These are phyloP conservation scores for Schwanniomyces vanrijiae DNA, from an alignment of 805 yeast species.

Conservation along the genomic window DNA sequence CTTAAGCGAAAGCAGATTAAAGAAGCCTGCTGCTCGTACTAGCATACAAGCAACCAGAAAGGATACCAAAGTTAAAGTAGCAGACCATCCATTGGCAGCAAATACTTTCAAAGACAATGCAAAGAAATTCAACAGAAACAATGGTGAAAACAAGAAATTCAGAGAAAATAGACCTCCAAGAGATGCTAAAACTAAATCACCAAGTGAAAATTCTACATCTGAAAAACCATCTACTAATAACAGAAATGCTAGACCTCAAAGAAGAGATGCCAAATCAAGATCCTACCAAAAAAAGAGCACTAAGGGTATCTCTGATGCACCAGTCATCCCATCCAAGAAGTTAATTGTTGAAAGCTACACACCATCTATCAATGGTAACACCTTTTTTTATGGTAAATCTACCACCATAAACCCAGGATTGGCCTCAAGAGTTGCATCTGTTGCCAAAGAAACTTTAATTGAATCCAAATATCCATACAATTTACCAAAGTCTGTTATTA, in stretches of 20 bases:
- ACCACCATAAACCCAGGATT: constrained; percentile 25
- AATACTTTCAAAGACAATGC: constrained; percentile 4
- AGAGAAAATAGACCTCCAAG: constrained; percentile 3
- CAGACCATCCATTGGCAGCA: constrained; percentile 21
- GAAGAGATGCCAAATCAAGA: neutral
- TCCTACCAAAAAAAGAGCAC: neutral
- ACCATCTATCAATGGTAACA: constrained; percentile 22
- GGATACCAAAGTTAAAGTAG: constrained; percentile 9
- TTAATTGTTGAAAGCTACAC: constrained; percentile 11
- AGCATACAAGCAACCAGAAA: constrained; percentile 1
- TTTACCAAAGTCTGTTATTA: constrained; percentile 34
- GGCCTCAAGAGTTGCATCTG: constrained; percentile 37
- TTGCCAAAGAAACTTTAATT: constrained; percentile 37
- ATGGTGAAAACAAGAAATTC: neutral
- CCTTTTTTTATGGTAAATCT: constrained; percentile 40
- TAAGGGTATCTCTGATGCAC: constrained; percentile 1
- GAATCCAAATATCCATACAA: constrained; percentile 42
- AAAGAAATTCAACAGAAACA: neutral
- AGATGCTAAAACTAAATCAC: neutral
- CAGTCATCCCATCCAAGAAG: constrained; percentile 5
- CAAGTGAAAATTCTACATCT: neutral
- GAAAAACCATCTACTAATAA: neutral
- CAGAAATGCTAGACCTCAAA: neutral
- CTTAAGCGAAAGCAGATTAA: neutral
- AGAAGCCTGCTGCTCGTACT: constrained; percentile 3